Evolutionary conservation across 78 protist species (phyloP).

Genomic region (Chrysochromulina parva): DNA sequence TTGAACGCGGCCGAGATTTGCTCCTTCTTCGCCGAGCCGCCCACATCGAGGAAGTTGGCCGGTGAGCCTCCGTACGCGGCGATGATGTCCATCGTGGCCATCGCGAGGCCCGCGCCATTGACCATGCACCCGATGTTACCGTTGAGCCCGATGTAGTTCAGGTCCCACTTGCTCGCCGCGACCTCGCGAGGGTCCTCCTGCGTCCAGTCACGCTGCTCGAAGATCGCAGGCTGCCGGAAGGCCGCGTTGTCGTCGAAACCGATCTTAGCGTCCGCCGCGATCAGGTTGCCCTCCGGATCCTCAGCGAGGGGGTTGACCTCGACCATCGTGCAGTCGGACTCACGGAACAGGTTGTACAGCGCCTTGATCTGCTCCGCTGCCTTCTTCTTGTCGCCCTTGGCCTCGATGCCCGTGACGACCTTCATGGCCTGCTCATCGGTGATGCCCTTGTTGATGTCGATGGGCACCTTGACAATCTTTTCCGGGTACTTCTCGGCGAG

Average conservation of each 20-base stretch:
- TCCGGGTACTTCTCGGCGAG: slow-evolving; percentile 61
- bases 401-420: slow-evolving; percentile 70
- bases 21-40: slow-evolving; percentile 70
- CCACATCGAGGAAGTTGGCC: slow-evolving; percentile 98
- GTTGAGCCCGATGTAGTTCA: slow-evolving; percentile 95
- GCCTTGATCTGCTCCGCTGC: slow-evolving; percentile 31
- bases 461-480: slow-evolving; percentile 55
- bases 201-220: slow-evolving; percentile 59
- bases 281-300: slow-evolving; percentile 36
- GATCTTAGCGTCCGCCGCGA: slow-evolving; percentile 92
- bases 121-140: slow-evolving; percentile 97
- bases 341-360: slow-evolving; percentile 44
- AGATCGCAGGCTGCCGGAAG: slow-evolving; percentile 91
- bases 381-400: slow-evolving; percentile 10
- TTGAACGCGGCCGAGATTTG: slow-evolving; percentile 90
- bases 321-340: slow-evolving; percentile 74
- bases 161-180: slow-evolving; percentile 85
- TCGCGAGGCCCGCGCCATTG: slow-evolving; percentile 95
- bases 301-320: slow-evolving; percentile 96
- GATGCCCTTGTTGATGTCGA: slow-evolving; percentile 82
- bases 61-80: slow-evolving; percentile 91
- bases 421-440: slow-evolving; percentile 61
- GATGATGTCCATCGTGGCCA: slow-evolving; percentile 99
- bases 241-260: slow-evolving; percentile 96
- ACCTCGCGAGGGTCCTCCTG: slow-evolving; percentile 93